These are phyloP conservation scores for Fusarium sp. DNA, from an alignment of 2,329 filamentous ascomycete genomes.

Conservation along the genomic window DNA sequence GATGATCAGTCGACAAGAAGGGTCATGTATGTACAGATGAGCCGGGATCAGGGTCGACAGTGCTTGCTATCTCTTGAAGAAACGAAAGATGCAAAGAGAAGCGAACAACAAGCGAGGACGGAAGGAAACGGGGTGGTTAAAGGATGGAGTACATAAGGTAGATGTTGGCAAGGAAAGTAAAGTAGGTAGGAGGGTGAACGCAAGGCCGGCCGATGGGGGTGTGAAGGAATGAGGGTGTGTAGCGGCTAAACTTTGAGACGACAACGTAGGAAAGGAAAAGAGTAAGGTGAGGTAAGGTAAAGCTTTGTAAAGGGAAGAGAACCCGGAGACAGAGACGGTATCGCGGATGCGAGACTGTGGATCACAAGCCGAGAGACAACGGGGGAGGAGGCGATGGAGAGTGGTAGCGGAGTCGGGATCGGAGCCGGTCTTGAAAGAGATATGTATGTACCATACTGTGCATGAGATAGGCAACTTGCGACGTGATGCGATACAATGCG, in stretches of 20 bases:
- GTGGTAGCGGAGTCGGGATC: slow-evolving; percentile 36
- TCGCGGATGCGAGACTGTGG: slow-evolving; percentile 35
- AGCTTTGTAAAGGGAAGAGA: slow-evolving; percentile 19
- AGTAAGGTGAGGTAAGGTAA: not conserved
- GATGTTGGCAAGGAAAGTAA: slow-evolving; percentile 7
- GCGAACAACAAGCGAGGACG: slow-evolving; percentile 18
- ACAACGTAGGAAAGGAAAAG: slow-evolving; percentile 23
- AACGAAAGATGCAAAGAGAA: slow-evolving; percentile 22
- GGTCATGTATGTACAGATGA: slow-evolving; percentile 18
- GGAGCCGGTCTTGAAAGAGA: slow-evolving; percentile 25
- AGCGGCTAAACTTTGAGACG: slow-evolving; percentile 39
- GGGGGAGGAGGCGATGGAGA: slow-evolving; percentile 23
- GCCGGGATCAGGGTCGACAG: slow-evolving; percentile 23
- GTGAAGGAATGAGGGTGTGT: slow-evolving; percentile 26
- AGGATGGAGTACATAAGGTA: slow-evolving; percentile 31
- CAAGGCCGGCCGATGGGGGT: slow-evolving; percentile 24
- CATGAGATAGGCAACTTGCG: slow-evolving; percentile 4
- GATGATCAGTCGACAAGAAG: slow-evolving; percentile 42
- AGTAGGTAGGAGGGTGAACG: slow-evolving; percentile 27
- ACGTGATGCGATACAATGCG: slow-evolving; percentile 3
- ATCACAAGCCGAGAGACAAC: slow-evolving; percentile 34
- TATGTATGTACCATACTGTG: slow-evolving; percentile 11
- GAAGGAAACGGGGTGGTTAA: slow-evolving; percentile 36
- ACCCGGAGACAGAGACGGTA: slow-evolving; percentile 25
- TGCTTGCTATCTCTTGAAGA: slow-evolving; percentile 21